Base-by-base conservation (phyloP, 345 rosid species). In the Nephelium lappaceum region DNA sequence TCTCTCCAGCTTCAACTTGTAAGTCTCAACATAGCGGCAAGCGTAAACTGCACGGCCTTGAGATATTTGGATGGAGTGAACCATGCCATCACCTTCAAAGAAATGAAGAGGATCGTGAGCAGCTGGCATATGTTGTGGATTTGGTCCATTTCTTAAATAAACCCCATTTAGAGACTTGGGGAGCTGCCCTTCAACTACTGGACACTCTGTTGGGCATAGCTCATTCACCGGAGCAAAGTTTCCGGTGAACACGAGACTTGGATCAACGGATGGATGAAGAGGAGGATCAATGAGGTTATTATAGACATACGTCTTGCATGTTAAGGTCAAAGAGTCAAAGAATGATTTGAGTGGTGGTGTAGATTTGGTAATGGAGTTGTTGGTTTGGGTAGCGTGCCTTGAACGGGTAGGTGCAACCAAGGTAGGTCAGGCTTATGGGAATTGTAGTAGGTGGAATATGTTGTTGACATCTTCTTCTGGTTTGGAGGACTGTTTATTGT, bases 51-150 rank as follows among this genome's bases (percentile, higher is more conserved):
- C 77, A 3, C 18, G 49, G 36, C 84, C 84, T 49, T 74, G 27
- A 2, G 76, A 74, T 36, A 78, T n/a, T 18, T 23, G 38, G 1
- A 82, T 0, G 1, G 79, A 74, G 78, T 82, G 84, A 61, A 82
- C 42, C 84, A 82, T 82, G 14, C 84, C 84, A 4, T 83, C 83
- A 0, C 81, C 86, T 73, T 80, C 83, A 1, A 73, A 77, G 21
- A 74, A 73, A 70, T 80, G 81, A 53, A 77, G 72, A 55, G 86
- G 83, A 18, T 81, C 63, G 0, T 12, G 4, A 9, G 81, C 36
- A 31, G 36, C 36, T 31, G 36, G 51, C 45, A 55, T 74, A 31
- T 68, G 70, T 5, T 73, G 79, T 9, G 83, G 81, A 25, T 83
- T 83, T 4, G 83, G 69, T 27, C 85, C 85, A 14, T 83, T 83